These are phyloP conservation scores for Leccinum ponderosum DNA, from an alignment of 1,284 basidiomycete genomes.

Conservation along the genomic window DNA sequence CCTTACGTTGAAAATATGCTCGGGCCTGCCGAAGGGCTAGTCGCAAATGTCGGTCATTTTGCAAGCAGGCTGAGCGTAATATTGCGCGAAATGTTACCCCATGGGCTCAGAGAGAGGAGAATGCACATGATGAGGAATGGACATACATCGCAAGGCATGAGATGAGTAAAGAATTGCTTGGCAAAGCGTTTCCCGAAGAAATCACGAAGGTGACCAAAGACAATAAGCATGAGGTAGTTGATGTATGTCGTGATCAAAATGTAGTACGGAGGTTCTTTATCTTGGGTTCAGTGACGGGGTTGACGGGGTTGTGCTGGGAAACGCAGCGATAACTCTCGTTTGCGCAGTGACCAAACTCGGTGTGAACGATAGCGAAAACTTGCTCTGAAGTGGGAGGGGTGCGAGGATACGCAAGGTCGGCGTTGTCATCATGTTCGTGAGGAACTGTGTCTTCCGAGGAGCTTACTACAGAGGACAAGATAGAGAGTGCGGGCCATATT, in stretches of 20 bases:
- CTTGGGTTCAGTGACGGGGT: conserved; percentile 50
- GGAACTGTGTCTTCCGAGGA: conserved; percentile 57
- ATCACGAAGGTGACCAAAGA: conserved; percentile 91
- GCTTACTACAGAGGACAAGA: conserved; percentile 55
- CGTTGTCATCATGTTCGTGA: no score
- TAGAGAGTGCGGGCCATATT: no score
- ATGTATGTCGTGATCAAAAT: conserved; percentile 90
- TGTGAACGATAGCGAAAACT: conserved; percentile 48
- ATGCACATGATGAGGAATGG: neutral
- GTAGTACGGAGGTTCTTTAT: conserved; percentile 88
- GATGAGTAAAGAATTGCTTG: conserved; percentile 73
- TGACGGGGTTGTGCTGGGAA: conserved; percentile 58
- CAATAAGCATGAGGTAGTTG: conserved; percentile 87
- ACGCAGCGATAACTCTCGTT: conserved; percentile 70
- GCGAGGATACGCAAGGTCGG: no score
- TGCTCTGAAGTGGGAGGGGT: no score
- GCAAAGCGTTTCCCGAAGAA: conserved; percentile 90
- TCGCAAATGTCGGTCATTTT: no score
- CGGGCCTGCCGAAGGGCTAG: no score
- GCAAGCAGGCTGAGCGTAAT: no score
- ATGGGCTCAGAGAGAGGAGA: conserved; percentile 5
- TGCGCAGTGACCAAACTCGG: conserved; percentile 85
- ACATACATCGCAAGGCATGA: conserved; percentile 81
- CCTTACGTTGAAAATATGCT: no score
- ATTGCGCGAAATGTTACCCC: no score